Evolutionary conservation across 805 yeast genomes (phyloP), one percentile per base, ranked within the genome.

Genomic region (Yarrowia hollandica): DNA sequence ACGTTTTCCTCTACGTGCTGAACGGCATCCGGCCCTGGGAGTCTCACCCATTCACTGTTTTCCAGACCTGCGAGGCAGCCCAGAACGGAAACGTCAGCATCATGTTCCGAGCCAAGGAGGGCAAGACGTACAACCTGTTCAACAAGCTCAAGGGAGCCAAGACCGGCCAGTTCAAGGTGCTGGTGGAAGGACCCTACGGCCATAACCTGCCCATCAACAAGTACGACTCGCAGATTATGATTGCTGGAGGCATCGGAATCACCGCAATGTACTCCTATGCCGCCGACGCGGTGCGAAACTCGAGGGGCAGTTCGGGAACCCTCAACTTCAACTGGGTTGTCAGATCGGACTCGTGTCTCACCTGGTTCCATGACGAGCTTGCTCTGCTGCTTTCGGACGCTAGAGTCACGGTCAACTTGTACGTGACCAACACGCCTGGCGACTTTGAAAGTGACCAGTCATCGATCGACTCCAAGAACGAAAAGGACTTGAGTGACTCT

Each of bases 111-210:
- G 42, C 58, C 15, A 35, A 52, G 25, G 44, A 52, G 12, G 58
- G 58, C 2, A 37, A 19, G 33, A 52, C 58, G 2, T 23, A 25
- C 23, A 35, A 39, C 26, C 33, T 52, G 34, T 34, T 26, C 34
- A 52, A 52, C 44, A 35, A 52, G 33, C 44, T 52, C 22, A 25
- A 25, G 28, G 34, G 14, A 19, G 14, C 28, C 8, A 26, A 26
- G 5, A 26, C 44, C 3, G n/a, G 19, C 15, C 42, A 26, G 33
- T 19, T 52, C 37, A 74, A 77, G 48, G 75, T 81, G 4, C 66
- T 79, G 7, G 74, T 82, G 6, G 89, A 84, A 67, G 89, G 89
- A 0, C 85, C 87, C 3, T 84, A 84, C 64, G 88, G 88, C 1
- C 69, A 70, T 21, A 65, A 67, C 9, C 66, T 74, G 2, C 78